These are phyloP conservation scores for Irpex lacteus DNA, from an alignment of 1,284 basidiomycete species.

Conservation along the genomic window DNA sequence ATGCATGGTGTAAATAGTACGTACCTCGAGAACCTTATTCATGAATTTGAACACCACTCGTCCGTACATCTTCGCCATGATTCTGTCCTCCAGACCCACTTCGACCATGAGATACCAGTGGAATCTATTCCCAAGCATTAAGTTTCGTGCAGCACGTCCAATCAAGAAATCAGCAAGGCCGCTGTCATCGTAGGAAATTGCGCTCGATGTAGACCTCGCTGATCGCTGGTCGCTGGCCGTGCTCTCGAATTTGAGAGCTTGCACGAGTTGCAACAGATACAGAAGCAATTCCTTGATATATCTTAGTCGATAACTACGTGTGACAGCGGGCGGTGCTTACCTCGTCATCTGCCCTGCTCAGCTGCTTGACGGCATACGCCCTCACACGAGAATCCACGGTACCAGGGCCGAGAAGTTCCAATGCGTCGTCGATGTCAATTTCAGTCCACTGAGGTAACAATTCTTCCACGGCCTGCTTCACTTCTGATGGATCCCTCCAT, in stretches of 20 bases:
- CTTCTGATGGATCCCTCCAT: constrained; percentile 95
- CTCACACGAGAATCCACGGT: constrained; percentile 91
- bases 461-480: constrained; percentile 97
- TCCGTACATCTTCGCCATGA: constrained; percentile 89
- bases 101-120: constrained; percentile 99
- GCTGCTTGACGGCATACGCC: constrained; percentile 90
- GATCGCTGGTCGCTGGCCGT: constrained; percentile 69
- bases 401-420: constrained; percentile 90
- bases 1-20: constrained; percentile 19
- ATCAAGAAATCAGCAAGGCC: constrained; percentile 92
- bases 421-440: constrained; percentile 93
- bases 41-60: constrained; percentile 88
- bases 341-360: constrained; percentile 92
- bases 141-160: constrained; percentile 80
- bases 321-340: constrained; percentile 34
- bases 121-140: constrained; percentile 85
- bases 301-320: constrained; percentile 8
- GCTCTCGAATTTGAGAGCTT: constrained; percentile 95
- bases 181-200: constrained; percentile 79
- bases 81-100: constrained; percentile 73
- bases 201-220: constrained; percentile 62
- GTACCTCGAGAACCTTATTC: constrained; percentile 81
- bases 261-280: constrained; percentile 95
- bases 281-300: constrained; percentile 77
- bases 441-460: constrained; percentile 96